Base-by-base conservation (phyloP, 176 grass and related monocot species). In the Carex parvula region DNA sequence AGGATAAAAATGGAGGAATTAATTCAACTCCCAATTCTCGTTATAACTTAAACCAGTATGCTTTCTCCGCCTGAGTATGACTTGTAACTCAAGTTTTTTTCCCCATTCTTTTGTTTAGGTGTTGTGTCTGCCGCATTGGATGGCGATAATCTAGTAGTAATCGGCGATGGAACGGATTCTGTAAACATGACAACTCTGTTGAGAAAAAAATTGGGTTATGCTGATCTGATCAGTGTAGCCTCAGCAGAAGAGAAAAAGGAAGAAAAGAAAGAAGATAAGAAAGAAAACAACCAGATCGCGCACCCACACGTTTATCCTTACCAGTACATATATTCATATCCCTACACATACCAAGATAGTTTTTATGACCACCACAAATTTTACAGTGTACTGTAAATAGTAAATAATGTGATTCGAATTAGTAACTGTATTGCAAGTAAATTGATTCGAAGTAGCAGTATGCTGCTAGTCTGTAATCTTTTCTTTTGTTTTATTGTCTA, bases 121-220 rank as follows among this genome's bases (percentile, higher is more conserved):
- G 84, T 95, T 62, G 88, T 82, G 17, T 95, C 93, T 0, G 88
- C 86, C 5, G 17, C 84, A 18, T 64, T 95, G 62, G 91, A 92
- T 18, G 89, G 84, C 0, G 87, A 89, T 56, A 91, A 89, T 67
- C 88, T 95, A 26, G 85, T 84, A 6, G 50, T 92, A 3, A 2
- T 91, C 55, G 93, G 93, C 20, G 62, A 91, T 0, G 89, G 93
- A 2, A 89, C 92, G 0, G 93, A 93, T 73, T 69, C 89, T 0
- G 82, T 93, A 52, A 52, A 30, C 6, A 80, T 93, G 32, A 93
- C 91, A 2, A 86, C 55, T 8, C 33, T 64, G 21, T 82, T 95
- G 11, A 87, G 93, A 26, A 88, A 86, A 1, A 53, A 82, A 67
- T 70, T 95, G 33, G 91, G 88, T 29, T 79, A 91, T 71, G 89